phyloP scores from a whole-genome alignment of 179 eudicot species.

The Beta macrorhiza region DNA sequence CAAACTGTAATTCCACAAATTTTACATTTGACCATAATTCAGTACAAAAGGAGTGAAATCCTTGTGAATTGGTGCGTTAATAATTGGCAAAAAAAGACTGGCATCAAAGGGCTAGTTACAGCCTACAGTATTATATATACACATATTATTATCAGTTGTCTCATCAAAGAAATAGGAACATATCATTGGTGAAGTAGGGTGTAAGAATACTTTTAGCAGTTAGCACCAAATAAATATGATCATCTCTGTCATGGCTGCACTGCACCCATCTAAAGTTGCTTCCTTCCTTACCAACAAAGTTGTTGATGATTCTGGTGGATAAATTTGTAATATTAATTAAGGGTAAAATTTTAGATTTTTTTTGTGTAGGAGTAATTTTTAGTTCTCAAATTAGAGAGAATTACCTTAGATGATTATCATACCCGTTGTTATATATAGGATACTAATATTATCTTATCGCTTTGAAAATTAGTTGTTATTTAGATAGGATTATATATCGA shows the following conservation, averaged over 20 bases:
- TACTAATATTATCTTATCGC: too few species aligned
- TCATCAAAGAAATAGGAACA: constrained; percentile 15
- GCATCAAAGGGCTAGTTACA: background rate
- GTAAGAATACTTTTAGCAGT: background rate
- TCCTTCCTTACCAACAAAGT: constrained; percentile 19
- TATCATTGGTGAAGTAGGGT: constrained; percentile 15
- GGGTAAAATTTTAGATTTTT: too few species aligned
- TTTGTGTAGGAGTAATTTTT: too few species aligned
- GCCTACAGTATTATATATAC: background rate
- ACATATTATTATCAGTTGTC: constrained; percentile 2
- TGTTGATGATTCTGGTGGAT: too few species aligned
- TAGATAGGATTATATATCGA: too few species aligned
- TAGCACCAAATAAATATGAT: constrained; percentile 10
- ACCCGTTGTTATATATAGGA: too few species aligned
- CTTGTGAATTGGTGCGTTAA: constrained; percentile 5
- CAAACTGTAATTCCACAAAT: constrained; percentile 7
- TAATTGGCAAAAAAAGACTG: background rate
- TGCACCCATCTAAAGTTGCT: constrained; percentile 20
- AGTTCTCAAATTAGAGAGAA: too few species aligned
- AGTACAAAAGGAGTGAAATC: background rate
- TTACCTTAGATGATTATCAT: too few species aligned
- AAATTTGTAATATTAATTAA: too few species aligned
- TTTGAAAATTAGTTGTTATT: too few species aligned
- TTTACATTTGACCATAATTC: constrained; percentile 10
- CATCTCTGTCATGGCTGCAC: constrained; percentile 14